Evolutionary conservation across 495 filamentous ascomycete genomes (phyloP), one percentile per base, ranked within the genome.

Genomic region (Wilcoxina mikolae): DNA sequence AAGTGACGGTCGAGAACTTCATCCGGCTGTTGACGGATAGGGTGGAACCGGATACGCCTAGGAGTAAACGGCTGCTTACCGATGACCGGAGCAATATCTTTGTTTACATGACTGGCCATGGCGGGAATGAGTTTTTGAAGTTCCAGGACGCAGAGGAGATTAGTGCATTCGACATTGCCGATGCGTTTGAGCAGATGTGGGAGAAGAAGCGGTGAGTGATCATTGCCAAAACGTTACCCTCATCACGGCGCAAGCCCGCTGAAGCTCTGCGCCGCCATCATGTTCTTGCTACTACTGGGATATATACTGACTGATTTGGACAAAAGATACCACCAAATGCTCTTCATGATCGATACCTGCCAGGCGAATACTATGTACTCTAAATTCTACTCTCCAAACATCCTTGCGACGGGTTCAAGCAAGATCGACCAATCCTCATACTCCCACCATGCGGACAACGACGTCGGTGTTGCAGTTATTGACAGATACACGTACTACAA

Each of bases 311-410:
- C n/a, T n/a, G n/a, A n/a, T n/a, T n/a, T n/a, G n/a, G n/a, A n/a
- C n/a, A n/a, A n/a, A n/a, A 63, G 51, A 12, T 87, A 87, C 66
- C 86, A 96, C 61, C 91, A 98, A 68, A 78, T 98, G 58, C 77
- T 98, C 53, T 98, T 98, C 73, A 98, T 98, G 91, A 96, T 98
- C 70, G 91, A 98, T 70, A 98, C 91, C 0, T 98, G 91, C 70
- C 91, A 98, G 71, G 91, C 91, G 33, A 98, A 98, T 62, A 98
- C 91, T 11, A 95, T 98, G 85, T 98, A 94, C 72, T 87, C 78
- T 65, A 90, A 94, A 68, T 84, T 98, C 68, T 96, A 96, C 73
- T 90, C 85, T 23, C 89, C 91, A 23, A 94, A 94, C 55, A 95
- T 98, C 60, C 83, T 98, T 55, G 93, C 93, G 1, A 98, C 91